Evolutionary conservation across 257 asterid species (phyloP).

Genomic region (Jacaranda copaia): DNA sequence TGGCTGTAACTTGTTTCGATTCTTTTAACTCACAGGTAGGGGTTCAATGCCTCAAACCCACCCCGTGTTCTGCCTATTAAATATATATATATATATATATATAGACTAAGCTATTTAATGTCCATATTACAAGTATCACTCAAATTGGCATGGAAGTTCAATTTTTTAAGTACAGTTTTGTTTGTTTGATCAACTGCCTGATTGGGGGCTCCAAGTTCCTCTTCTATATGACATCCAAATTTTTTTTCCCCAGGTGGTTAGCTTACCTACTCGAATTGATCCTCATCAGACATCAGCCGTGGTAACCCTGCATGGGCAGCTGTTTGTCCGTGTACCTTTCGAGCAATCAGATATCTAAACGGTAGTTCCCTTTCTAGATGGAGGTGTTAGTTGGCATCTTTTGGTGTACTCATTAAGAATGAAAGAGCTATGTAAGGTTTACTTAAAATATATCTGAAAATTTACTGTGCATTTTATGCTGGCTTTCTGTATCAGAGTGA

Average conservation of each 20-base stretch:
- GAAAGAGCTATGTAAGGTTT: constrained; percentile 3
- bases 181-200: not conserved
- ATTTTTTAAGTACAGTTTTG: not conserved
- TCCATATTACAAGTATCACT: not conserved
- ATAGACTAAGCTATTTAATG: not conserved
- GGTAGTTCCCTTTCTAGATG: constrained; percentile 19
- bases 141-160: not conserved
- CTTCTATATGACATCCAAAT: constrained; percentile 9
- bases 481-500: not conserved
- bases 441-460: not conserved
- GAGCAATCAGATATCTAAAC: constrained; percentile 63
- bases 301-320: constrained; percentile 91
- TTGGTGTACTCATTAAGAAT: not conserved
- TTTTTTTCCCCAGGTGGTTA: constrained; percentile 71
- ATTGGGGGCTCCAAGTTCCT: not conserved
- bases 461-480: not conserved
- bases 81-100: too few species aligned
- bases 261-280: constrained; percentile 89
- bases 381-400: not conserved
- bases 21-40: too few species aligned
- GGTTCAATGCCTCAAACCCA: too few species aligned
- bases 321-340: constrained; percentile 93
- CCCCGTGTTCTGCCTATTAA: too few species aligned
- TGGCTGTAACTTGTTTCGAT: too few species aligned
- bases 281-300: constrained; percentile 97